These are phyloP conservation scores for Rhododendron kiyosumense DNA, from an alignment of 148 eudicot species.

Conservation along the genomic window DNA sequence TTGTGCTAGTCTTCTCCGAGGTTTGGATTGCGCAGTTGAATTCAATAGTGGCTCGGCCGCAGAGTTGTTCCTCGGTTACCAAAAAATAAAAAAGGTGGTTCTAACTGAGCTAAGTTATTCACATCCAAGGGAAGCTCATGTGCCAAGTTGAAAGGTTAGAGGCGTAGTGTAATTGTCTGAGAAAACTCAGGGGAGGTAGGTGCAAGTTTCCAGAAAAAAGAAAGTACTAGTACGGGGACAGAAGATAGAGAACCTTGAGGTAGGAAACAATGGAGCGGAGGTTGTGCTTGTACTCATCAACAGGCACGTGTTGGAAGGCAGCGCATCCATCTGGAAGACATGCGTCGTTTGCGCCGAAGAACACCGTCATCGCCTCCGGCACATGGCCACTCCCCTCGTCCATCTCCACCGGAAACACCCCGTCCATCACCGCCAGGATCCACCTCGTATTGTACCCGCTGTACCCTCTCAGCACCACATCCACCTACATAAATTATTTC, in stretches of 20 bases:
- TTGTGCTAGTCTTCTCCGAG: too few species aligned
- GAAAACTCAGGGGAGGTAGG: too few species aligned
- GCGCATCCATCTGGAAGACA: conserved; percentile 49
- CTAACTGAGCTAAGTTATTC: too few species aligned
- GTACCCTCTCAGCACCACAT: conserved; percentile 77
- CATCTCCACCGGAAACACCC: conserved; percentile 42
- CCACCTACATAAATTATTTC: conserved; percentile 33
- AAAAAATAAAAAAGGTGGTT: too few species aligned
- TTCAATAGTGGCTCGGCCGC: too few species aligned
- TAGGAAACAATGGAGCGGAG: conserved; percentile 45
- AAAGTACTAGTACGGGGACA: not conserved
- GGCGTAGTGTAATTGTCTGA: too few species aligned
- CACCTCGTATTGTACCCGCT: conserved; percentile 93
- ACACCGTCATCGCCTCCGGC: conserved; percentile 63
- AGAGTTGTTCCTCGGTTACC: too few species aligned
- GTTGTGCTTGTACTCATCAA: conserved; percentile 72
- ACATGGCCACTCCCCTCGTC: conserved; percentile 18
- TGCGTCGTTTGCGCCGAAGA: conserved; percentile 89
- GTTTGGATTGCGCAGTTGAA: too few species aligned
- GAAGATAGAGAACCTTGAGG: conserved; percentile 46
- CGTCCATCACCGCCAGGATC: conserved; percentile 57
- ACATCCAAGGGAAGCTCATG: too few species aligned
- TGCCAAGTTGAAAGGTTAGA: too few species aligned
- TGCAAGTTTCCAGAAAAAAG: not conserved
- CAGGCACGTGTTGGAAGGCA: conserved; percentile 78